A percentile compares a stretch with the other conserved stretches of the same genome.
Evolutionary conservation across 805 yeast species (phyloP).

Genomic region (Metschnikowia drakensbergensis): DNA sequence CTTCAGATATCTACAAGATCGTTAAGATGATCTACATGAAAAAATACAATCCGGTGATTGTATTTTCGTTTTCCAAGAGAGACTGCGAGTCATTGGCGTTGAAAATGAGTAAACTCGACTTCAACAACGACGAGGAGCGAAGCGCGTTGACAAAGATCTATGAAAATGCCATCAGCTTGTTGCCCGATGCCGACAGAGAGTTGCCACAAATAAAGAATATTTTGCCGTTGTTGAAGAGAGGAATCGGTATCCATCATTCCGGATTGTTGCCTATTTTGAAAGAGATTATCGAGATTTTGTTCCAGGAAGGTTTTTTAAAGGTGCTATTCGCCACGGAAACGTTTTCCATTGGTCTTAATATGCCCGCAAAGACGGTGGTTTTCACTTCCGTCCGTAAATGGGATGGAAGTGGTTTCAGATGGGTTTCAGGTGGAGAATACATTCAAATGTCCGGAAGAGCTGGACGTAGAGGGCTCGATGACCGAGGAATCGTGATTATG

Average conservation of each 20-base stretch:
- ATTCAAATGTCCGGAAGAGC: conserved; percentile 99
- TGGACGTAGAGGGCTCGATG: conserved; percentile 99
- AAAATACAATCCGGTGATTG: conserved; percentile 96
- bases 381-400: conserved; percentile 96
- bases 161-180: conserved; percentile 79
- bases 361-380: conserved; percentile 99
- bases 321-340: conserved; percentile 98
- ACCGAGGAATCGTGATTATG: conserved; percentile 98
- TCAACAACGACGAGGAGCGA: conserved; percentile 91
- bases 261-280: conserved; percentile 91
- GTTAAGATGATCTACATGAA: conserved; percentile 98
- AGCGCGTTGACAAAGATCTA: conserved; percentile 87
- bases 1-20: conserved; percentile 89
- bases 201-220: conserved; percentile 93
- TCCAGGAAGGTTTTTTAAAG: conserved; percentile 94
- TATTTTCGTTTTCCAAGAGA: conserved; percentile 94
- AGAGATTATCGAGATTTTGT: conserved; percentile 91
- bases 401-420: conserved; percentile 96
- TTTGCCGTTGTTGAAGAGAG: conserved; percentile 83
- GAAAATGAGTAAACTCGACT: conserved; percentile 93
- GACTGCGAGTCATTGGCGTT: conserved; percentile 94
- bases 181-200: conserved; percentile 88
- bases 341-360: conserved; percentile 94
- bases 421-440: conserved; percentile 99
- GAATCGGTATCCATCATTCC: conserved; percentile 98